Base-by-base conservation (phyloP, 2,329 filamentous ascomycete species). In the Teratosphaeriaceae sp. region DNA sequence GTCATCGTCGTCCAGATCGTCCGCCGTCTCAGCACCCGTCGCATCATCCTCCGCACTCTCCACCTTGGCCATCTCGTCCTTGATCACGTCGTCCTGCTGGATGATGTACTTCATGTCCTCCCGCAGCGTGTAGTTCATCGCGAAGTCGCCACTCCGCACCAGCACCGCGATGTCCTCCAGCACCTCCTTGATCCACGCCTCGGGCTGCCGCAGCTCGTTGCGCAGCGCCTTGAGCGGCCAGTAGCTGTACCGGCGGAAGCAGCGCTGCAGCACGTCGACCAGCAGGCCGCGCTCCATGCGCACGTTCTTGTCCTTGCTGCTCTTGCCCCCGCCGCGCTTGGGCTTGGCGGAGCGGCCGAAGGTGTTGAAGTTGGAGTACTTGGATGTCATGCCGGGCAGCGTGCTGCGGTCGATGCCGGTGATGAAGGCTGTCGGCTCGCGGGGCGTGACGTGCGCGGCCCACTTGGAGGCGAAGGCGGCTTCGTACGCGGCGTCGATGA, bases 211-310 rank as follows among this genome's bases (percentile, higher is more conserved):
- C 29, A 94, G 78, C 47, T 76, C 72, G 39, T 80, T 74, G 50
- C 88, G 87, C 54, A 98, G 77, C 4, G 84, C 79, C 60, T 87
- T 89, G 74, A 97, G 85, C n/a, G 85, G 82, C 89, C 90, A 98
- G 66, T 92, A 97, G 56, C 83, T 81, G 73, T 85, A 94, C 57
- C 84, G 73, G 44, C 82, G 79, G 79, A 96, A 98, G 61, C 82
- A 84, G 38, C 76, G 70, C 71, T 90, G 88, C 48, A 98, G 81
- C 51, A 79, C 76, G 67, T 96, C 89, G n/a, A n/a, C n/a, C 49
- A 98, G 80, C 58, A 35, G 20, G 6, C 92, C 84, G 72, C 88
- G 84, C 65, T 89, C 82, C 34, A 97, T 89, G 67, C 92, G 89
- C 24, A 87, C 85, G 21, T 86, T 84, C 71, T 97, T 96, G 67